Evolutionary conservation across 768 basidiomycete species (phyloP), one percentile per base, ranked within the genome.

Genomic region (Naganishia randhawae): DNA sequence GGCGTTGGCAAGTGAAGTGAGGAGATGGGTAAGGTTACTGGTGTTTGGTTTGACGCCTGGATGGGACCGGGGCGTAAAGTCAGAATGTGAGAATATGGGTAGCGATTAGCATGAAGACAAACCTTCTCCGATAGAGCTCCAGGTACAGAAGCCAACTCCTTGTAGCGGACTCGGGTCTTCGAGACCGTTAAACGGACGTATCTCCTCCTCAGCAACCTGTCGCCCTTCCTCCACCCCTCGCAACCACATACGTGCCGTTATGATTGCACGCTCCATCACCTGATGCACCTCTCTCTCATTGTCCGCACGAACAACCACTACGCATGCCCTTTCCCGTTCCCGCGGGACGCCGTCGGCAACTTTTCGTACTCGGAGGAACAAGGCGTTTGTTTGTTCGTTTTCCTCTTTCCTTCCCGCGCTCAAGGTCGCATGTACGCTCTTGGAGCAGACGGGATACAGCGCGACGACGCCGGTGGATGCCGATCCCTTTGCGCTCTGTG

Each of bases 61-160:
- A n/a, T n/a, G 32, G 48, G 41, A 27, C 45, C 42, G 35, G 8
- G 19, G 25, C 29, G 14, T 25, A 5, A 17, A n/a, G 41, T 25
- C 35, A 3, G 48, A 65, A 37, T 25, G 9, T 3, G 32, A 57
- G 1, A 8, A 27, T 41, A 16, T 19, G 22, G n/a, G 32, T 29
- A n/a, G 25, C 17, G 25, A 27, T 27, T 35, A 32, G 16, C 4
- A 11, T 19, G 41, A 42, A n/a, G 19, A 57, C 72, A 67, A 51
- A 72, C 72, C 48, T 42, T 55, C 65, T 11, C 68, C 62, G 16
- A 76, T 67, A 25, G 70, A 72, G 57, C 69, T 73, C 70, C 72
- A 76, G 3, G 75, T 75, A 50, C 75, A 76, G 31, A 75, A 69
- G 0, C 73, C 73, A 16, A 76, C 19, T 32, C 69, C 70, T 39